These are phyloP conservation scores for Parvularia atlantis DNA, from an alignment of 78 protist genomes.

Conservation along the genomic window DNA sequence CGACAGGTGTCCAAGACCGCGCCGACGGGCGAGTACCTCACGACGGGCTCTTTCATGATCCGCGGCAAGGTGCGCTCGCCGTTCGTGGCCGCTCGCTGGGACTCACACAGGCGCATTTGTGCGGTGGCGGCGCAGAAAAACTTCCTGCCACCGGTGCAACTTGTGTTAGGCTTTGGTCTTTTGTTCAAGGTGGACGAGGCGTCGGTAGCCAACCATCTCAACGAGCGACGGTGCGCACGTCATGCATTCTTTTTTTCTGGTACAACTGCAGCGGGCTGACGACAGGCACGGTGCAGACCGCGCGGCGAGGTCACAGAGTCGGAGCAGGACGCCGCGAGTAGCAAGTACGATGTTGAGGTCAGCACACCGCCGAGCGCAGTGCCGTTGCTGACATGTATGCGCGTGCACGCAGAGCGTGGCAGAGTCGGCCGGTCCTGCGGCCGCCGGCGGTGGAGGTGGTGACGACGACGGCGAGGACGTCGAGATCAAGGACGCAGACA, in stretches of 20 bases:
- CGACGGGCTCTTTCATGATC: constrained; percentile 84
- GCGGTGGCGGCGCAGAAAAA: constrained; percentile 72
- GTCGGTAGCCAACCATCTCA: too few relatives aligned
- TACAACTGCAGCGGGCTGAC: too few relatives aligned
- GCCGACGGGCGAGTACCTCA: constrained; percentile 83
- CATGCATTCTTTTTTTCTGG: too few relatives aligned
- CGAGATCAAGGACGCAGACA: neutral
- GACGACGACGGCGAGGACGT: constrained; percentile 5
- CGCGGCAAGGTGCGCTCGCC: constrained; percentile 42
- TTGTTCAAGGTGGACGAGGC: constrained; percentile 63
- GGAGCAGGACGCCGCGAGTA: neutral
- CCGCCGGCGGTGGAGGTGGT: neutral
- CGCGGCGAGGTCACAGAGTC: constrained; percentile 13
- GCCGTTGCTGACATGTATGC: too few relatives aligned
- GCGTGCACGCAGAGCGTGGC: neutral
- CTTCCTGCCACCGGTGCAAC: constrained; percentile 71
- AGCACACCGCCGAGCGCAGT: too few relatives aligned
- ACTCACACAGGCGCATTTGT: neutral
- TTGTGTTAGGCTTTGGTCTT: constrained; percentile 81
- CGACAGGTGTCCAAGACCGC: constrained; percentile 82
- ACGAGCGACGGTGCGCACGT: too few relatives aligned
- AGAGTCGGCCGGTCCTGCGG: neutral
- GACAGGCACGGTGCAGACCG: too few relatives aligned
- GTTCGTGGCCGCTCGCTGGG: too few relatives aligned
- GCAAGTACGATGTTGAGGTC: too few relatives aligned